These are phyloP conservation scores for Serpula lacrymans DNA, from an alignment of 768 basidiomycete species.

Conservation along the genomic window DNA sequence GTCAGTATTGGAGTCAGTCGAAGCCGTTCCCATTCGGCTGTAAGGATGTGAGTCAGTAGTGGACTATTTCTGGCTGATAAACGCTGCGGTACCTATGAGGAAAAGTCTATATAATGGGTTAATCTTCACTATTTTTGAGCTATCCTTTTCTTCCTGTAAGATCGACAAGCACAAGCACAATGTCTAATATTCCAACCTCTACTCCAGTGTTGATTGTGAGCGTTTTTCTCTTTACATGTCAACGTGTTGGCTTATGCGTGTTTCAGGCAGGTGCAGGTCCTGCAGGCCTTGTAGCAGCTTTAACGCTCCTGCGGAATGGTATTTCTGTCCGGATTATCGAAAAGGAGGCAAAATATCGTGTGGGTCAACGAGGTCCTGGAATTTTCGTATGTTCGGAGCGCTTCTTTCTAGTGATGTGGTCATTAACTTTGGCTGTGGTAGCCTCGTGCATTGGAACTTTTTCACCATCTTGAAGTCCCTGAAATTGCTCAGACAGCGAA, in stretches of 20 bases:
- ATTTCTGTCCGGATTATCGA: constrained; percentile 11
- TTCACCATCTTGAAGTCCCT: constrained; percentile 33
- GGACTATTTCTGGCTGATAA: too few species aligned
- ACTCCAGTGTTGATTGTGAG: constrained; percentile 6
- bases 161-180: too few species aligned
- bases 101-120: too few species aligned
- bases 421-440: constrained; percentile 10
- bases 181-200: too few species aligned
- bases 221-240: neutral
- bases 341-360: constrained; percentile 19
- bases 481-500: constrained; percentile 30
- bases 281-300: constrained; percentile 8
- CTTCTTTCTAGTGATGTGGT: neutral
- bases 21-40: too few species aligned
- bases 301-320: constrained; percentile 9
- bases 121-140: too few species aligned
- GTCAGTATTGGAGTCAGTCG: too few species aligned
- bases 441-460: constrained; percentile 43
- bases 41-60: too few species aligned
- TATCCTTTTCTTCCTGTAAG: too few species aligned
- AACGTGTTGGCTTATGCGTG: neutral
- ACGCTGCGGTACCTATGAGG: too few species aligned
- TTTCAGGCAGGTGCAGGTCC: constrained; percentile 8
- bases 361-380: constrained; percentile 37
- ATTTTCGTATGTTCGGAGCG: constrained; percentile 26